phyloP scores from a whole-genome alignment of 2,329 filamentous ascomycete species.

The Escovopsis sp. region DNA sequence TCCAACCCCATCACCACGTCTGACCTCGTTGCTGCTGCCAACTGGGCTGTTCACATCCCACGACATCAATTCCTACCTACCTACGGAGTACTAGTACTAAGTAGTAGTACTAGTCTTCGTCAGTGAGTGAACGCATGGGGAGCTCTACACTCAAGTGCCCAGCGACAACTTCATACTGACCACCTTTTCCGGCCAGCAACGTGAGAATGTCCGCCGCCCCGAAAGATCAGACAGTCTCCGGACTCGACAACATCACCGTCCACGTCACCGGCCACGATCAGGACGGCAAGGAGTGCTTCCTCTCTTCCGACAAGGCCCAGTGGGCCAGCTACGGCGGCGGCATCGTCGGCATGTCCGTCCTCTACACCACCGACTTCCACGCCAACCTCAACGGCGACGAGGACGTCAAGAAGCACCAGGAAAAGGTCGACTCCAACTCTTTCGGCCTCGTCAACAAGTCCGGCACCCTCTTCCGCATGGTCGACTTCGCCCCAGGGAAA shows the following conservation, averaged over 20 bases:
- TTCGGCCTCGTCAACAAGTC: constrained; percentile 14
- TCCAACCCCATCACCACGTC: too few relatives aligned
- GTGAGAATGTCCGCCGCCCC: constrained; percentile 1
- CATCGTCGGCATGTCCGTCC: constrained; percentile 22
- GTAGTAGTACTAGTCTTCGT: too few relatives aligned
- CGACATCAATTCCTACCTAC: too few relatives aligned
- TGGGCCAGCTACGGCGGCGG: constrained; percentile 15
- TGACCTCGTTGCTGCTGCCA: too few relatives aligned
- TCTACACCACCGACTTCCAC: constrained; percentile 27
- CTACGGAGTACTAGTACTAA: too few relatives aligned
- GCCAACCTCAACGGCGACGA: constrained; percentile 22
- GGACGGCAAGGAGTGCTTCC: background rate
- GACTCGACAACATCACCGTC: background rate
- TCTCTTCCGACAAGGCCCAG: background rate
- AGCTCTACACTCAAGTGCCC: too few relatives aligned
- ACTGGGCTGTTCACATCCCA: too few relatives aligned
- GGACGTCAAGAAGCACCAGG: constrained; percentile 24
- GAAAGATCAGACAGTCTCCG: background rate
- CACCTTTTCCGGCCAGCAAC: too few relatives aligned
- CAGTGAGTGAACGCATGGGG: too few relatives aligned
- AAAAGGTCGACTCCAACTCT: constrained; percentile 13
- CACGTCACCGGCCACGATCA: constrained; percentile 1
- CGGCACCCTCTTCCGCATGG: constrained; percentile 29
- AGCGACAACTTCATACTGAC: too few relatives aligned
- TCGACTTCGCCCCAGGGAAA: constrained; percentile 30